Base-by-base conservation (phyloP, 1,284 basidiomycete species). In the Sporisorium graminicola region DNA sequence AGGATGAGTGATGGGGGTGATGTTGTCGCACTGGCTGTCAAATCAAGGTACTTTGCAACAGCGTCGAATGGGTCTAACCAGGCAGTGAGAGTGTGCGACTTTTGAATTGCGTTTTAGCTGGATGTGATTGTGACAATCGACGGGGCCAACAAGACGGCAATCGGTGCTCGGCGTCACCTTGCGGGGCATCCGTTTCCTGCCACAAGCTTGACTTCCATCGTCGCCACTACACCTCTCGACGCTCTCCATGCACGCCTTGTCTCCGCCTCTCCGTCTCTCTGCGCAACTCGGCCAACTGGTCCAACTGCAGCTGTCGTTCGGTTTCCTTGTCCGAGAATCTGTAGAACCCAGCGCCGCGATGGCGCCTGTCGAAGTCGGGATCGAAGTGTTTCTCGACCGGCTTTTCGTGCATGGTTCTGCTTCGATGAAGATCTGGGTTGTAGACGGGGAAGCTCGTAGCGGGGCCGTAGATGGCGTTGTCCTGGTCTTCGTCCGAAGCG, bases 311-410 rank as follows among this genome's bases (percentile, higher is more conserved):
- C 70, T 86, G 86, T 35, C 95, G 89, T 31, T 89, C 89, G 65
- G 92, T 91, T 78, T 94, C 92, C 80, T 96, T 93, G 0, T 86
- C 89, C 3, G 93, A 92, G 85, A 98, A 95, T 80, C 92, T 91
- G 84, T 95, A 96, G 86, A 92, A 93, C 0, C 90, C 95, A 0
- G 95, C 94, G 35, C 93, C 95, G 80, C 91, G 91, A n/a, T 91
- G 90, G 9, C 95, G 92, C 12, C 92, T 90, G 86, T 99, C 95
- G 57, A 87, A 88, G 0, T 90, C 88, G 0, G 93, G 89, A 85
- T 98, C 93, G 85, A 94, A 98, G 84, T 95, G 94, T 18, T 61
- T 59, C 7, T 46, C 14, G 16, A 29, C 46, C 37, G n/a, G 33
- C 35, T 51, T 20, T 20, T 16, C n/a, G 12, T n/a, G 18, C 9